Evolutionary conservation across 768 basidiomycete genomes (phyloP), one percentile per base, ranked within the genome.

Genomic region (Dacryopinax primogenitus): DNA sequence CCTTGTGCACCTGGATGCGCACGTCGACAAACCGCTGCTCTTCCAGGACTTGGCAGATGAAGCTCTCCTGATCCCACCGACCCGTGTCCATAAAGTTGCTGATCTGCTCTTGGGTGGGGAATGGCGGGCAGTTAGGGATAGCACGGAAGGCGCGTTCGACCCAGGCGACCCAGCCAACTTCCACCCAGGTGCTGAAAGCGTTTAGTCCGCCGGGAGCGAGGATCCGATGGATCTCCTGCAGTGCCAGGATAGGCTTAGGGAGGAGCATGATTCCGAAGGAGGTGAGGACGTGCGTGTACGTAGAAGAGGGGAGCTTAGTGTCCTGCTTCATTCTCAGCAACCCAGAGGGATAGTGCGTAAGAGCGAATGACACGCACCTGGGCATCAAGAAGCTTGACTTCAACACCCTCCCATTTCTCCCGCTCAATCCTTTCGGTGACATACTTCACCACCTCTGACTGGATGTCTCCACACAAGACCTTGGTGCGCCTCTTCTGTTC

Each of bases 181-280:
- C 33, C 28, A 41, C 33, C 65, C 65, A 66, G 6, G 65, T 66
- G 18, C 62, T 62, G 37, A 66, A 63, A 23, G 62, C 65, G 58
- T 66, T 66, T 16, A 63, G 18, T 13, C 65, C 65, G 30, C 65
- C 62, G 18, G 65, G 65, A 7, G 23, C 36, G 39, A 66, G 65
- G 41, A 66, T 2, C 3, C 65, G 58, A 18, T 63, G 62, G 33
- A 66, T 62, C 28, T 66, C 65, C 51, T 58, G 23, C 13, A 58
- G 51, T 3, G 30, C 18, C 15, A 3, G 3, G 11, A 58, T 23
- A 23, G 51, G 51, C 4, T 30, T 13, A 18, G 51, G 51, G 4
- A 58, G 26, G 26, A 58, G 51, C 51, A 58, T 58, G 30, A 58
- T 3, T 30, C 26, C 51, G 51, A 58, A 58, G 23, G 51, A 26